A percentile compares a stretch with the other conserved stretches of the same genome.
phyloP scores from a whole-genome alignment of 2,329 filamentous ascomycete genomes.

The Dothidotthia symphoricarpi region DNA sequence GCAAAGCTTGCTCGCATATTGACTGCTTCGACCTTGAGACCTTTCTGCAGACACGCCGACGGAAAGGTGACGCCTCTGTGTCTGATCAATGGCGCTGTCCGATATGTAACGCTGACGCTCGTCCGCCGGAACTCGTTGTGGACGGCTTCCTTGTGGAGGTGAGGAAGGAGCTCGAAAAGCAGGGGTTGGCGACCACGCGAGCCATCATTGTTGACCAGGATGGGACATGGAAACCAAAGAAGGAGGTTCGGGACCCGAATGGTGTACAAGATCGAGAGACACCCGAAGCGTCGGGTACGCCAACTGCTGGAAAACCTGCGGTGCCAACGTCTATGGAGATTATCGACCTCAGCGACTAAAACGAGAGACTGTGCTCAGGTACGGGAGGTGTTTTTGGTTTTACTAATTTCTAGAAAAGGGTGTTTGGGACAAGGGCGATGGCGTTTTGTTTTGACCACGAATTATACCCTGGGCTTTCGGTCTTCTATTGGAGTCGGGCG shows the following conservation, averaged over 20 bases:
- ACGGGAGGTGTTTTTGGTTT: no score
- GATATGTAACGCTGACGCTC: conserved; percentile 73
- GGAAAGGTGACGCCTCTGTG: conserved; percentile 34
- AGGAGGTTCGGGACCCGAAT: conserved; percentile 11
- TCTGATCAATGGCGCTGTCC: conserved; percentile 84
- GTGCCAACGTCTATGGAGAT: no score
- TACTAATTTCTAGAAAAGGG: no score
- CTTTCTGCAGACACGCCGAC: conserved; percentile 58
- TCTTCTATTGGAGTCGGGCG: no score
- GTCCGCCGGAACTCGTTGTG: conserved; percentile 67
- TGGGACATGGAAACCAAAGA: conserved; percentile 63
- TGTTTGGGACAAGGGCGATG: no score
- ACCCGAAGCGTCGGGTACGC: conserved; percentile 2
- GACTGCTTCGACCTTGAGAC: conserved; percentile 89
- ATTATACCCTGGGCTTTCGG: no score
- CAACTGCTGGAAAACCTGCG: no score
- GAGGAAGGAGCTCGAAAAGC: conserved; percentile 52
- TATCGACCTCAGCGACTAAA: no score
- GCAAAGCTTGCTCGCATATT: conserved; percentile 67
- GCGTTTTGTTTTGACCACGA: no score
- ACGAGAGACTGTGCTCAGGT: no score
- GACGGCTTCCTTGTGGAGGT: conserved; percentile 73
- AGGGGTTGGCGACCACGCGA: conserved; percentile 53
- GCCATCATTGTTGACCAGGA: conserved; percentile 63
- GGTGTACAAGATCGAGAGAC: conserved; percentile 13